A percentile compares a stretch with the other conserved stretches of the same genome.
These are phyloP conservation scores for Dactylonectria estremocensis DNA, from an alignment of 2,329 filamentous ascomycete genomes.

Conservation along the genomic window DNA sequence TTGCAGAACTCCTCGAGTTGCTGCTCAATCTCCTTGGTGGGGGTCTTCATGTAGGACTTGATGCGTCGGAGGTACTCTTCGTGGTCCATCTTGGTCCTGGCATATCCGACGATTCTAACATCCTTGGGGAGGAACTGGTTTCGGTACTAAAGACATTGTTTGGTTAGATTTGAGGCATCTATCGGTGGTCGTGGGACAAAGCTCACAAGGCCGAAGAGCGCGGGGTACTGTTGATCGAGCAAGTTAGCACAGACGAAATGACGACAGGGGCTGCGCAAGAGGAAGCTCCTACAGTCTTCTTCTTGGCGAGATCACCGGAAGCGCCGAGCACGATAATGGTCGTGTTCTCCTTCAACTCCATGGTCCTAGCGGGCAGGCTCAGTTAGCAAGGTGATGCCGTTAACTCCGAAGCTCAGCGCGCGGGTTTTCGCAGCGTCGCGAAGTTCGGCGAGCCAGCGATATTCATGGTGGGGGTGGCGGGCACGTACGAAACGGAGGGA, in stretches of 20 bases:
- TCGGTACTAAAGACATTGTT: slow-evolving; percentile 77
- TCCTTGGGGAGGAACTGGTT: slow-evolving; percentile 99
- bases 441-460: slow-evolving; percentile 35
- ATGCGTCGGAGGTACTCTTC: slow-evolving; percentile 95
- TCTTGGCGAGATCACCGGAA: slow-evolving; percentile 98
- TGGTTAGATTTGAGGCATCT: slow-evolving; percentile 27
- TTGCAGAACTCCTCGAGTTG: slow-evolving; percentile 92
- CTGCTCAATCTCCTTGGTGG: slow-evolving; percentile 96
- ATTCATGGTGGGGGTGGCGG: slow-evolving; percentile 45
- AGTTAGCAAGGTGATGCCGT: slow-evolving; percentile 37
- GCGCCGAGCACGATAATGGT: slow-evolving; percentile 96
- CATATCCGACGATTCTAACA: slow-evolving; percentile 98
- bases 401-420: slow-evolving; percentile 6
- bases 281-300: slow-evolving; percentile 86
- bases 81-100: slow-evolving; percentile 99
- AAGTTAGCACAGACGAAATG: slow-evolving; percentile 45
- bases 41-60: slow-evolving; percentile 98
- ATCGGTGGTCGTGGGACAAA: not conserved
- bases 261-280: slow-evolving; percentile 31
- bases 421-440: slow-evolving; percentile 32
- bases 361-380: slow-evolving; percentile 59
- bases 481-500: slow-evolving; percentile 39
- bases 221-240: slow-evolving; percentile 80
- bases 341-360: slow-evolving; percentile 99
- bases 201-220: slow-evolving; percentile 96